These are phyloP conservation scores for Coniochaeta sp. DNA, from an alignment of 2,329 filamentous ascomycete species.

Conservation along the genomic window DNA sequence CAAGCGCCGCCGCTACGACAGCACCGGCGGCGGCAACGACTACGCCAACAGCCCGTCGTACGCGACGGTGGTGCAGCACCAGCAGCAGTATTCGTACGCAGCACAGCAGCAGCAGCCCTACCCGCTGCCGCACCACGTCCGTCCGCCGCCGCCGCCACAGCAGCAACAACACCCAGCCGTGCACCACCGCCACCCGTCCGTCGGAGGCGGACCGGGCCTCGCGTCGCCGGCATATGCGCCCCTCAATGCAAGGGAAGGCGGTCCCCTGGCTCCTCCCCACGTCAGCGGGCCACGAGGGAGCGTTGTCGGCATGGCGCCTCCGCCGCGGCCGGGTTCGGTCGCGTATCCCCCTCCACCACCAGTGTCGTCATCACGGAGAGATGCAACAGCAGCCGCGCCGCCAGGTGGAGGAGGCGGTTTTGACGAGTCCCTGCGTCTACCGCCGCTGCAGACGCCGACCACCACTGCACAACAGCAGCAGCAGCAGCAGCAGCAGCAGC, in stretches of 20 bases:
- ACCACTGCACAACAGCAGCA: not conserved
- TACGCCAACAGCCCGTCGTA: slow-evolving; percentile 9
- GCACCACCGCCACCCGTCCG: slow-evolving; percentile 5
- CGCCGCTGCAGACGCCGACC: slow-evolving; percentile 40
- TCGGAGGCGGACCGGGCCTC: slow-evolving; percentile 1
- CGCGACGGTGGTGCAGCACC: too few species aligned
- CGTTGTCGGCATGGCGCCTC: slow-evolving; percentile 10
- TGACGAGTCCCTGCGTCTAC: slow-evolving; percentile 46
- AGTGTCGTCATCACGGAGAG: not conserved
- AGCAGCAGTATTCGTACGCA: not conserved
- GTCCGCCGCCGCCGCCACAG: slow-evolving; percentile 5
- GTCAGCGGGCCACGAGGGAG: slow-evolving; percentile 1
- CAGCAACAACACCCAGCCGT: slow-evolving; percentile 3
- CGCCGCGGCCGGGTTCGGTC: slow-evolving; percentile 5
- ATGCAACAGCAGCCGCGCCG: slow-evolving; percentile 21
- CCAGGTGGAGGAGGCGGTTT: slow-evolving; percentile 40
- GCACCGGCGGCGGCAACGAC: slow-evolving; percentile 14
- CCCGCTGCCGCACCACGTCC: not conserved
- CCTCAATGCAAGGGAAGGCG: too few species aligned
- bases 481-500: not conserved
- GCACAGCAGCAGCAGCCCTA: not conserved
- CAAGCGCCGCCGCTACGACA: slow-evolving; percentile 25
- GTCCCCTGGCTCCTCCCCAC: slow-evolving; percentile 7
- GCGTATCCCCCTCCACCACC: slow-evolving; percentile 2
- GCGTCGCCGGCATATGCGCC: not conserved